phyloP scores from a whole-genome alignment of 306 rosid species.

The Quercus alba region DNA sequence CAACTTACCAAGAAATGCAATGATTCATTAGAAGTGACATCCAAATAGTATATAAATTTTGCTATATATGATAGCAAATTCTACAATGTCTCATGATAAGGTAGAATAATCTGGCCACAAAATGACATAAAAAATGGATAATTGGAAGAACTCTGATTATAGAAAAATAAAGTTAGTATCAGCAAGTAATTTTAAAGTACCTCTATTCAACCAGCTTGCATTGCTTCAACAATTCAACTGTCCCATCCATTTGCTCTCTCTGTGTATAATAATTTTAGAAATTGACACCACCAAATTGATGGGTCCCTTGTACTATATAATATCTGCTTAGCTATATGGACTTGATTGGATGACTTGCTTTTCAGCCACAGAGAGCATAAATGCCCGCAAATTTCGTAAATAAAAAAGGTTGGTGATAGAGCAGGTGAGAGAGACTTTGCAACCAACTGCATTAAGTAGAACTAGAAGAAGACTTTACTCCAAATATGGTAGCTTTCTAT shows the following conservation, averaged over 20 bases:
- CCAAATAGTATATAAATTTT: not conserved
- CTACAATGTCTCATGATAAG: not conserved
- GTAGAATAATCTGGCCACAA: not conserved
- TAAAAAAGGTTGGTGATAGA: not conserved
- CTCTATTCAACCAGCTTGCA: not conserved
- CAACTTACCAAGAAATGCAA: not conserved
- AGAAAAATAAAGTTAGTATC: not conserved
- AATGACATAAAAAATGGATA: not conserved
- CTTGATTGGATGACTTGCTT: not conserved
- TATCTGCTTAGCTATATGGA: not conserved
- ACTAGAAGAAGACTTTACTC: not conserved
- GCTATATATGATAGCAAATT: not conserved
- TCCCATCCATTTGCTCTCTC: not conserved
- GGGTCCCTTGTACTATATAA: not conserved
- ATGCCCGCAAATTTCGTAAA: not conserved
- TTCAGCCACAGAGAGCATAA: not conserved
- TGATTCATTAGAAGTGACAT: not conserved
- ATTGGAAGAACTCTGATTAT: not conserved
- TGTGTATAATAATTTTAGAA: not conserved
- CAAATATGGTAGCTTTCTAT: no score
- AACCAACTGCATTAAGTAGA: not conserved
- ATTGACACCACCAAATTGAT: not conserved
- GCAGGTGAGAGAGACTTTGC: conserved; percentile 10
- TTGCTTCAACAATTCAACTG: not conserved
- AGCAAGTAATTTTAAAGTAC: not conserved